A percentile compares a stretch with the other conserved stretches of the same genome.
Conservation (phyloP, 2,329 filamentous ascomycete genomes). For the Penicillium sp. region DNA sequence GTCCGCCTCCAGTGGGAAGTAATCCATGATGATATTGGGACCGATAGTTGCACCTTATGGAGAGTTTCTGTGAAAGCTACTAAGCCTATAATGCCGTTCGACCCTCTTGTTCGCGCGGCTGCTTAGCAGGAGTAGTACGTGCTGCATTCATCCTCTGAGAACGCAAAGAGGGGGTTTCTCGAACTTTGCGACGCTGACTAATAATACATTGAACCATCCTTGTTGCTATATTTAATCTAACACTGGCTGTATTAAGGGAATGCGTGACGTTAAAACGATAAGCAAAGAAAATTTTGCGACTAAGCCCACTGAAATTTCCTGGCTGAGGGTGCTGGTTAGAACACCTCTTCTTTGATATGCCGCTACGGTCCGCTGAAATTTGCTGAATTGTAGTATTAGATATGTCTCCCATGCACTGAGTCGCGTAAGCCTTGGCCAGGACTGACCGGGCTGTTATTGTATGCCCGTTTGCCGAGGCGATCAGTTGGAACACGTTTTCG, state of each 20-base stretch:
- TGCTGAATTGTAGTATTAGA: too few species aligned
- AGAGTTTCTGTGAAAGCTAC: conserved; percentile 20
- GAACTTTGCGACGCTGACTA: conserved; percentile 4
- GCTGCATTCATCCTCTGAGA: conserved; percentile 9
- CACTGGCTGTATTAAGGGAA: neutral
- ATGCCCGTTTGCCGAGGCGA: too few species aligned
- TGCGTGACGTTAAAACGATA: neutral
- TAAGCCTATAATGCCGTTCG: conserved; percentile 19
- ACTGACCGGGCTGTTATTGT: too few species aligned
- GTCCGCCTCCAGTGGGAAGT: conserved; percentile 15
- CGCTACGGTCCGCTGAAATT: too few species aligned
- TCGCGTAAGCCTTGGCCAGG: too few species aligned
- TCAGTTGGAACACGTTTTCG: too few species aligned
- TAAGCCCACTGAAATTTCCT: too few species aligned
- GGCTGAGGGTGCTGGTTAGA: too few species aligned
- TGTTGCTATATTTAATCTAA: conserved; percentile 6
- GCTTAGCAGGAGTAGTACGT: conserved; percentile 4
- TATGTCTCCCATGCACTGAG: too few species aligned
- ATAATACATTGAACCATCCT: neutral
- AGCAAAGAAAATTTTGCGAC: too few species aligned
- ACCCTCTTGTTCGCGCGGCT: conserved; percentile 14
- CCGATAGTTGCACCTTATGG: conserved; percentile 12
- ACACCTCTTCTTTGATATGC: too few species aligned
- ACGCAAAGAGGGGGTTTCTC: conserved; percentile 9
- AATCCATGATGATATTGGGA: conserved; percentile 1